These are phyloP conservation scores for Penicillium lividum DNA, from an alignment of 495 filamentous ascomycete genomes.

Conservation along the genomic window DNA sequence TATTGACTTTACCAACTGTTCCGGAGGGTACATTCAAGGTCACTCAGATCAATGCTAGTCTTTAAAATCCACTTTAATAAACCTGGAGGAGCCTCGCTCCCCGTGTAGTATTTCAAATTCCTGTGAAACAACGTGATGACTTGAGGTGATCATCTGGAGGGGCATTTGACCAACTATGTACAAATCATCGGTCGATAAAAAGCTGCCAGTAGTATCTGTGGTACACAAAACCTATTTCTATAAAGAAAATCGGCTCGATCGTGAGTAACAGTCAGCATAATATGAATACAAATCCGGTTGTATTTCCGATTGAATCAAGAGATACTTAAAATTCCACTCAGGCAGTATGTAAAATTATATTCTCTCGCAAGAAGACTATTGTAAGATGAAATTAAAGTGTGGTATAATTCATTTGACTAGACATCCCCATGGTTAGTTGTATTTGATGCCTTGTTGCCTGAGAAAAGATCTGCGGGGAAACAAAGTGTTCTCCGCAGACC, in stretches of 20 bases:
- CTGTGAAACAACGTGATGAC: background rate
- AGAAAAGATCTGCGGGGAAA: constrained; percentile 18
- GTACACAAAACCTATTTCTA: too few relatives aligned
- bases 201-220: too few relatives aligned
- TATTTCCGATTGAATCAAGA: too few relatives aligned
- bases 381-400: too few relatives aligned
- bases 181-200: too few relatives aligned
- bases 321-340: too few relatives aligned
- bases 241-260: too few relatives aligned
- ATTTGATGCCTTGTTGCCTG: constrained; percentile 19
- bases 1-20: background rate
- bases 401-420: background rate
- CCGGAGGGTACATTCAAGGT: background rate
- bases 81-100: background rate
- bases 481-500: constrained; percentile 18
- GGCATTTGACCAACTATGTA: background rate
- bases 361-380: too few relatives aligned
- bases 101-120: background rate
- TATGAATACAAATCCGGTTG: too few relatives aligned
- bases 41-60: background rate
- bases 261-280: too few relatives aligned
- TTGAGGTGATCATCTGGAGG: background rate
- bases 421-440: background rate
- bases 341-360: too few relatives aligned
- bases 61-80: background rate